phyloP scores from a whole-genome alignment of 2,329 filamentous ascomycete genomes.

The Cladosporium oxysporum region DNA sequence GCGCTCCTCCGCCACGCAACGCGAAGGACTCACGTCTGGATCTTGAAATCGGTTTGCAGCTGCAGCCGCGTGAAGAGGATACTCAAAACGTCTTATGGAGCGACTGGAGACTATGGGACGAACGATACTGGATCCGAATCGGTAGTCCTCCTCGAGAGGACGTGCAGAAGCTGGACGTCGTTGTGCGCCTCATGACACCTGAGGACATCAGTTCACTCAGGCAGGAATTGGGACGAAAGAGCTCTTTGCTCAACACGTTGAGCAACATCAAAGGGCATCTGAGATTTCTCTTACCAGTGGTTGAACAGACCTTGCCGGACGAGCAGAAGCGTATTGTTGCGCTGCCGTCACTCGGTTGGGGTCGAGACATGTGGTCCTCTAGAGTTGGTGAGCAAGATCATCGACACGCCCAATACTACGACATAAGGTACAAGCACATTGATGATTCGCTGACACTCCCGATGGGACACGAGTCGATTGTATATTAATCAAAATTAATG shows the following conservation, averaged over 20 bases:
- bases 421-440: slow-evolving; percentile 25
- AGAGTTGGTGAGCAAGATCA: not conserved
- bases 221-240: not conserved
- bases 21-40: not conserved
- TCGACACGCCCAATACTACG: slow-evolving; percentile 24
- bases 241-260: not conserved
- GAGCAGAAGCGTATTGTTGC: slow-evolving; percentile 30
- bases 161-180: not conserved
- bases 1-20: not conserved
- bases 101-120: slow-evolving; percentile 54
- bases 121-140: slow-evolving; percentile 58
- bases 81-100: slow-evolving; percentile 22
- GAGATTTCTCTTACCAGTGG: slow-evolving; percentile 46
- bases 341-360: slow-evolving; percentile 35
- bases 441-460: slow-evolving; percentile 3
- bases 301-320: slow-evolving; percentile 20
- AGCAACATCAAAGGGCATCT: slow-evolving; percentile 37
- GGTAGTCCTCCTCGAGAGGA: slow-evolving; percentile 23
- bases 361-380: slow-evolving; percentile 19
- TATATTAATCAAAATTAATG: not conserved
- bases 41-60: not conserved
- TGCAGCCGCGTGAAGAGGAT: not conserved
- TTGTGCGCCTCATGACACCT: slow-evolving; percentile 44
- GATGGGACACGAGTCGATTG: not conserved
- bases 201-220: slow-evolving; percentile 30